phyloP scores from a whole-genome alignment of 768 basidiomycete genomes.

The Dentipellis sp. region DNA sequence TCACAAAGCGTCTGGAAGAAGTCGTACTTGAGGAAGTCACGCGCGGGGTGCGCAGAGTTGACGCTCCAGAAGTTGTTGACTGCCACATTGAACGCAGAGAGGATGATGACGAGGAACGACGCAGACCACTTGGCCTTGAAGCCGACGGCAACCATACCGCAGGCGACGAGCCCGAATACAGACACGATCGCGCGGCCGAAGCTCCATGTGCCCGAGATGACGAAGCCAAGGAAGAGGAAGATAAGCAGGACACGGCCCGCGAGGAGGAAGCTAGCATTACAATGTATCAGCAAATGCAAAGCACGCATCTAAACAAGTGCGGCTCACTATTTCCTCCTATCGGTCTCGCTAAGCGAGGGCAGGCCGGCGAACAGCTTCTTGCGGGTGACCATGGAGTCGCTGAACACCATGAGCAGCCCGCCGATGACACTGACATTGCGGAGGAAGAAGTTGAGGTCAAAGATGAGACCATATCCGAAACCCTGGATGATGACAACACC shows the following conservation, averaged over 20 bases:
- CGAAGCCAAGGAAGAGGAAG: slow-evolving; percentile 98
- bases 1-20: slow-evolving; percentile 95
- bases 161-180: slow-evolving; percentile 83
- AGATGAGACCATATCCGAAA: slow-evolving; percentile 97
- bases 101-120: slow-evolving; percentile 83
- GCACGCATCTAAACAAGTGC: neutral
- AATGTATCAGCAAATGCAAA: neutral
- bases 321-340: slow-evolving; percentile 94
- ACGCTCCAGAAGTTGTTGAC: slow-evolving; percentile 99
- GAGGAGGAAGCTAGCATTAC: slow-evolving; percentile 73
- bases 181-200: slow-evolving; percentile 81
- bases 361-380: slow-evolving; percentile 88
- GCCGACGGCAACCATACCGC: slow-evolving; percentile 93
- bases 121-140: slow-evolving; percentile 99
- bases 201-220: slow-evolving; percentile 88
- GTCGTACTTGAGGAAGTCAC: slow-evolving; percentile 99
- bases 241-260: slow-evolving; percentile 95
- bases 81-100: slow-evolving; percentile 94
- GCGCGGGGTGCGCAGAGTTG: slow-evolving; percentile 84
- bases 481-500: slow-evolving; percentile 91
- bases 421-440: slow-evolving; percentile 97
- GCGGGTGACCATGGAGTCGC: slow-evolving; percentile 84
- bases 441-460: slow-evolving; percentile 99
- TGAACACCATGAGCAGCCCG: slow-evolving; percentile 98
- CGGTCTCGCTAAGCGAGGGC: slow-evolving; percentile 84